These are phyloP conservation scores for Hypericum androsaemum DNA, from an alignment of 345 rosid genomes.

Conservation along the genomic window DNA sequence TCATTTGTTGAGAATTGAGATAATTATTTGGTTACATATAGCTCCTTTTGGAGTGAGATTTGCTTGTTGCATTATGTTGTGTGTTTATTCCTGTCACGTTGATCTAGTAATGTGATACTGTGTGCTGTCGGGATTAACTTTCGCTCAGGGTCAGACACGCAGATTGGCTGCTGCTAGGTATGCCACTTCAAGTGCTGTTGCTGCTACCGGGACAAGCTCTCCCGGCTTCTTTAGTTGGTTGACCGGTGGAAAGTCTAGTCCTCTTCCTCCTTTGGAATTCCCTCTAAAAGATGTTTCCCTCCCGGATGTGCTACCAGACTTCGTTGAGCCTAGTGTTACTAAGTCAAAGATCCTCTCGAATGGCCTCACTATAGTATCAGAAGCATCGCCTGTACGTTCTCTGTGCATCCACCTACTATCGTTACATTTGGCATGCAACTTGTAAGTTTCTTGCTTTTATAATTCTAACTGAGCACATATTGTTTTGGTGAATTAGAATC, in stretches of 20 bases:
- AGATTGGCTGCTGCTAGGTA: constrained; percentile 29
- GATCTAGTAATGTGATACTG: background rate
- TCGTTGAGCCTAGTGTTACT: constrained; percentile 47
- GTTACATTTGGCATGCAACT: background rate
- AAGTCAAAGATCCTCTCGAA: constrained; percentile 53
- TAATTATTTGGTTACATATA: no score
- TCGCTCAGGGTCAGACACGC: constrained; percentile 33
- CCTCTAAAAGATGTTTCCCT: constrained; percentile 48
- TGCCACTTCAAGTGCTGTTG: constrained; percentile 55
- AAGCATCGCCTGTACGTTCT: constrained; percentile 43
- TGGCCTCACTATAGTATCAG: constrained; percentile 66
- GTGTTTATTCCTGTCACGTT: background rate
- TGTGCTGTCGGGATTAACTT: background rate
- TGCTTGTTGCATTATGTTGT: background rate
- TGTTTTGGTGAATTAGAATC: constrained; percentile 35
- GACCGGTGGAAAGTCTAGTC: constrained; percentile 35
- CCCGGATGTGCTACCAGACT: constrained; percentile 52
- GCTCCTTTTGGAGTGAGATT: background rate
- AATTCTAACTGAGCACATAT: background rate
- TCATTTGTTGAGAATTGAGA: no score
- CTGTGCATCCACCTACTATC: background rate
- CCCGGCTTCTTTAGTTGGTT: constrained; percentile 56
- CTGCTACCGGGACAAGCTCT: constrained; percentile 29
- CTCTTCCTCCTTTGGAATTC: constrained; percentile 45
- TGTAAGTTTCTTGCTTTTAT: background rate